Percentiles rank a stretch among this genome's conserved stretches.
These are phyloP conservation scores for Trichoderma sp. DNA, from an alignment of 2,329 filamentous ascomycete genomes.

Conservation along the genomic window DNA sequence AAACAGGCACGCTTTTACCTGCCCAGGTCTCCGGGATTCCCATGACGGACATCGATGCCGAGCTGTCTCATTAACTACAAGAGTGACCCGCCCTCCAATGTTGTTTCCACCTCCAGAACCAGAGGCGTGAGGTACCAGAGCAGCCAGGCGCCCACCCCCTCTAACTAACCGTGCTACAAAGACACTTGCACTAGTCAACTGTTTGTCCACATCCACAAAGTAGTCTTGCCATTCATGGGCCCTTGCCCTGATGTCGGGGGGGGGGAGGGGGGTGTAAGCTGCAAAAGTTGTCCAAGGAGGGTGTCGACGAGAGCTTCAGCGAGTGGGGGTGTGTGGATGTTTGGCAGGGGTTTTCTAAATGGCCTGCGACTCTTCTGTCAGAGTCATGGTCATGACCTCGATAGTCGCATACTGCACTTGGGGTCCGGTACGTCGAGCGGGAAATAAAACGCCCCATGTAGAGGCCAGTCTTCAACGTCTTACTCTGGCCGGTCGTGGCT, in stretches of 20 bases:
- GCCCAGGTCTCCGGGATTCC: constrained; percentile 19
- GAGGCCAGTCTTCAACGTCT: not conserved
- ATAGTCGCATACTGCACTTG: not conserved
- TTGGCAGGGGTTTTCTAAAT: not conserved
- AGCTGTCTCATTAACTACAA: constrained; percentile 18
- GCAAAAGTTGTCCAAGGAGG: not conserved
- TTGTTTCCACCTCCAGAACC: constrained; percentile 4
- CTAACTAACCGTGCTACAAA: not conserved
- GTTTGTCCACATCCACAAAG: constrained; percentile 7
- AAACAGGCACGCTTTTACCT: constrained; percentile 9
- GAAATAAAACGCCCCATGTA: not conserved
- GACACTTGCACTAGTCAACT: not conserved
- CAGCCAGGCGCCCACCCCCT: not conserved
- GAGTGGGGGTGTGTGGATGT: constrained; percentile 17
- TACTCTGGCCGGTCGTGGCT: not conserved
- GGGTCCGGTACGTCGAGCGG: not conserved
- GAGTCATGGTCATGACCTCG: not conserved
- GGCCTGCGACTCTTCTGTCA: not conserved
- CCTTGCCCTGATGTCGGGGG: constrained; percentile 8
- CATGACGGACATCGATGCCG: constrained; percentile 19
- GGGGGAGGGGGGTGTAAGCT: not conserved
- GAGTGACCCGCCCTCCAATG: constrained; percentile 16
- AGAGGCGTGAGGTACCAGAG: constrained; percentile 16
- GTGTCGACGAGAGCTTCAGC: constrained; percentile 8
- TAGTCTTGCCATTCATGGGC: not conserved